Conservation (phyloP, 768 basidiomycete genomes). For the Lentinula raphanica region DNA sequence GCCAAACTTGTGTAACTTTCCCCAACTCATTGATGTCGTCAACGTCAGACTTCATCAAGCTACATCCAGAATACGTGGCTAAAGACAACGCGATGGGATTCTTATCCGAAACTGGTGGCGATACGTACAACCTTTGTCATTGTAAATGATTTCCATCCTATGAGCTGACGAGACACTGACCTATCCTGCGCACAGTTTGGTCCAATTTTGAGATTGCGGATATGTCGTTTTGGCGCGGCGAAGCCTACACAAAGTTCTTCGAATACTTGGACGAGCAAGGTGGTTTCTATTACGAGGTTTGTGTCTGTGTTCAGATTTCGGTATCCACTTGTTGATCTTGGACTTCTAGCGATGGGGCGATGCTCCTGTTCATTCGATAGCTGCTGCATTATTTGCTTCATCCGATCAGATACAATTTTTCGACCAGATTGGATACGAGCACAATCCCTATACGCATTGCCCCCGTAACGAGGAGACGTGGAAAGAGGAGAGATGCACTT, state of each 20-base stretch:
- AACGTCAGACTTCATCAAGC: conserved; percentile 45
- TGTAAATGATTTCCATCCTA: background rate
- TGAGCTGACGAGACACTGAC: background rate
- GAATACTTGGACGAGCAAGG: conserved; percentile 55
- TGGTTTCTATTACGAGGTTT: conserved; percentile 66
- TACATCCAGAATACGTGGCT: conserved; percentile 51
- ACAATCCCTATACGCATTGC: conserved; percentile 54
- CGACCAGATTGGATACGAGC: conserved; percentile 61
- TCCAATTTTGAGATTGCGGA: conserved; percentile 70
- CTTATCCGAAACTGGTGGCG: conserved; percentile 53
- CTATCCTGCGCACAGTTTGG: conserved; percentile 34
- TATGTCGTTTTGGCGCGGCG: conserved; percentile 57
- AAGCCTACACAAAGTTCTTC: conserved; percentile 66
- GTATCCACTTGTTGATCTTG: conserved; percentile 43
- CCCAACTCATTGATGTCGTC: too few species aligned
- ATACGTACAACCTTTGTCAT: conserved; percentile 61
- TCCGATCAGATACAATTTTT: conserved; percentile 70
- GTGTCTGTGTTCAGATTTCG: conserved; percentile 28
- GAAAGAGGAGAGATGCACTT: conserved; percentile 40
- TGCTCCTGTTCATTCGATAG: conserved; percentile 67
- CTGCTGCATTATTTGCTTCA: conserved; percentile 51
- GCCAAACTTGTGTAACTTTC: conserved; percentile 10
- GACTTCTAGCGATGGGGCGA: conserved; percentile 45
- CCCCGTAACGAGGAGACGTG: conserved; percentile 28
- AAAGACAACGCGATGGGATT: conserved; percentile 58